Evolutionary conservation across 495 filamentous ascomycete species (phyloP), one percentile per base, ranked within the genome.

Genomic region (Oidiodendron maius): DNA sequence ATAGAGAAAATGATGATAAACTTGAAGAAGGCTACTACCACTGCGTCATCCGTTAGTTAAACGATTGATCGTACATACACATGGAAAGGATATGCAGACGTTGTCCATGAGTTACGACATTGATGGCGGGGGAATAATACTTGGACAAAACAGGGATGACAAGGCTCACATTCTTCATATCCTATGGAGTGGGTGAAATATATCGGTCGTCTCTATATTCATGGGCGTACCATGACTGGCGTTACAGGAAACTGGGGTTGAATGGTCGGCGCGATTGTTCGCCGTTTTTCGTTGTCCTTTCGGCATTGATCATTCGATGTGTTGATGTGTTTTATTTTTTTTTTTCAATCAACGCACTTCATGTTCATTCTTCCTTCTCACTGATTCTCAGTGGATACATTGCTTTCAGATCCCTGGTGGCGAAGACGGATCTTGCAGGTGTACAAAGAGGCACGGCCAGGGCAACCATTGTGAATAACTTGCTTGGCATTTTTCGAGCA

Each of bases 1-100:
- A 61, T 77, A 35, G 69, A 77, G 59, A 66, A 66, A 55, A 70
- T 77, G 52, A 71, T 77, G 58, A 42, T 44, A 26, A 69, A 69
- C 39, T 51, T 71, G 16, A 61, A 58, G 38, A 58, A 58, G 49
- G 68, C 63, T 12, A n/a, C 40, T 1, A 13, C 48, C 13, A 17
- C 1, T 18, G 15, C 38, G 1, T 35, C 48, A 12, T 12, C 40
- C 3, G 10, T n/a, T 12, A 30, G 26, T 30, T 30, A 12, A 30
- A 30, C 26, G 26, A 12, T 30, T n/a, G 26, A 52, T 51, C 43
- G 56, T 48, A 23, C 12, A 30, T 30, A n/a, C n/a, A n/a, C n/a
- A n/a, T n/a, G n/a, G n/a, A n/a, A n/a, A n/a, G n/a, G n/a, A n/a
- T n/a, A n/a, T n/a, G n/a, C n/a, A n/a, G n/a, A n/a, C n/a, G n/a